Conservation (phyloP, 495 filamentous ascomycete genomes). For the Penicillium samsonianum region DNA sequence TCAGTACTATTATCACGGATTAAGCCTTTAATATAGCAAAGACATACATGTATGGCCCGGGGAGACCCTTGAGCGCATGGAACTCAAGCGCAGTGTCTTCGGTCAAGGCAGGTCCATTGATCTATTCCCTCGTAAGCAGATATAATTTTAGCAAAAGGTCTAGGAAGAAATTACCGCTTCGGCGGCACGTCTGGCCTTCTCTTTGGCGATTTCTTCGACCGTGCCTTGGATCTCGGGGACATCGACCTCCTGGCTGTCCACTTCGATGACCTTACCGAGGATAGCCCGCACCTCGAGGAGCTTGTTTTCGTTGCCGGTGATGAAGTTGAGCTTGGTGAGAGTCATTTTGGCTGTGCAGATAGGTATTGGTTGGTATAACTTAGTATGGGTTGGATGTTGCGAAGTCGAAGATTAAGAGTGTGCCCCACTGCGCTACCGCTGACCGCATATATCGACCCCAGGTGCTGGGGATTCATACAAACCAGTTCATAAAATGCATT, state of each 20-base stretch:
- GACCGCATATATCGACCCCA: neutral
- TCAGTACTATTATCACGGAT: neutral
- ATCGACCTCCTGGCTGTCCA: slow-evolving; percentile 74
- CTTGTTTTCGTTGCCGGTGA: slow-evolving; percentile 95
- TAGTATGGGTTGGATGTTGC: neutral
- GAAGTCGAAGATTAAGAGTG: neutral
- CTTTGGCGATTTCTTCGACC: slow-evolving; percentile 83
- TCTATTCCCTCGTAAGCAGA: slow-evolving; percentile 44
- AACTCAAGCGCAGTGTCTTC: slow-evolving; percentile 97
- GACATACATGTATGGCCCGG: slow-evolving; percentile 94
- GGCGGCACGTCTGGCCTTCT: slow-evolving; percentile 79
- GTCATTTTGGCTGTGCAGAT: slow-evolving; percentile 23
- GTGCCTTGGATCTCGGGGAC: slow-evolving; percentile 88
- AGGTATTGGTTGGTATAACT: neutral
- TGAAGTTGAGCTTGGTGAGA: slow-evolving; percentile 73
- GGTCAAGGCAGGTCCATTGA: slow-evolving; percentile 84
- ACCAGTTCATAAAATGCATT: too few species aligned
- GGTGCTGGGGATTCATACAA: too few species aligned
- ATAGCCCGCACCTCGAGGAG: slow-evolving; percentile 84
- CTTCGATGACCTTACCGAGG: slow-evolving; percentile 68
- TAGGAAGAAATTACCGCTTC: slow-evolving; percentile 33
- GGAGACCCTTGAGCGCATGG: slow-evolving; percentile 80
- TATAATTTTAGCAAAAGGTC: neutral
- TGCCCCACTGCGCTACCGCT: slow-evolving; percentile 1
- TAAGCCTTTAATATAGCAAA: neutral